Base-by-base conservation (phyloP, 2,329 filamentous ascomycete species). In the Colletotrichum horii region DNA sequence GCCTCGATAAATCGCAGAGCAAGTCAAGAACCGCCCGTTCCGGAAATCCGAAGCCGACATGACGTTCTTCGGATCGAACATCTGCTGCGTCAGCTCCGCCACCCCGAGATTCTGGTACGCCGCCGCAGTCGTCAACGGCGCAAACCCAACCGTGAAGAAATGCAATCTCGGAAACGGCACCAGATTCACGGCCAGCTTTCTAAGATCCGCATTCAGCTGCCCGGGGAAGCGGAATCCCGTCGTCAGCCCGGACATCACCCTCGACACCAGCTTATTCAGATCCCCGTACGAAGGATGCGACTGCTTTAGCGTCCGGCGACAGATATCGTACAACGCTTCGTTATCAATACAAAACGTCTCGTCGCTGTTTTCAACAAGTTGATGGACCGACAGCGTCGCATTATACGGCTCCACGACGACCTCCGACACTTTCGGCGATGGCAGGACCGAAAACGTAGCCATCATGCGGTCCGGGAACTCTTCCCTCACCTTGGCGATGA, bases 51-150 rank as follows among this genome's bases (percentile, higher is more conserved):
- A 97, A 79, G 97, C 97, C 89, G 97, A 96, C 97, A 99, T 99
- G 96, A 99, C 98, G 93, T 99, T 99, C 95, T 98, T 98, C 84
- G 97, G 96, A 91, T 99, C 97, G 91, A 98, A 99, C 96, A 99
- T 98, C 89, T 99, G 97, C 91, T 98, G 97, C 83, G 97, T 98
- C 87, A 99, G 92, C 91, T 99, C 97, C 74, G 97, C 96, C 77
- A 99, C 97, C 83, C 94, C 96, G 87, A 98, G 94, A 80, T 97
- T 96, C 85, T 97, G 96, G 96, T 98, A 99, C 94, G 83, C 88
- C 85, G 78, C 88, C 87, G 88, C 95, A 97, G 87, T 64, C 2
- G 97, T 98, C 83, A 99, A 93, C 85, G 97, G 97, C 88, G 97
- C 96, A 87, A 98, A 99, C 87, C 97, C 97, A 86, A 99, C 97